phyloP scores from a whole-genome alignment of 176 grass and related monocot genomes.

The Lolium perenne region DNA sequence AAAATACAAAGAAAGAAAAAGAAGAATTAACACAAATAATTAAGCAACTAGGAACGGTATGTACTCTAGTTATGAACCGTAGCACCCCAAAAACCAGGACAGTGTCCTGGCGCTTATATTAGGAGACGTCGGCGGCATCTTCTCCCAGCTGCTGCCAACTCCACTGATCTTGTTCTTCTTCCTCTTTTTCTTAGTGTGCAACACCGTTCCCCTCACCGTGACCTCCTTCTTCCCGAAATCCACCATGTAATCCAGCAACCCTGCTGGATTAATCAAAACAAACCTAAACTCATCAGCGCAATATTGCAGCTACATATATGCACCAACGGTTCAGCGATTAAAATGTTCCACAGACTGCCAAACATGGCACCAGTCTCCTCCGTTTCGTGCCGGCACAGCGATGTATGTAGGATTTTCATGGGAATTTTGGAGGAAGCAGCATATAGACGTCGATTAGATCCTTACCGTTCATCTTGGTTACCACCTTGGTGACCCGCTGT shows the following conservation, averaged over 20 bases:
- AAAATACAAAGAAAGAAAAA: neutral
- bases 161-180: neutral
- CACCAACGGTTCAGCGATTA: neutral
- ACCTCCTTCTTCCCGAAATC: conserved; percentile 94
- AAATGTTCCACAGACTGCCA: neutral
- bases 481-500: conserved; percentile 74
- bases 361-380: neutral
- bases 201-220: conserved; percentile 64
- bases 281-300: neutral
- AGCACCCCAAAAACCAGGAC: conserved; percentile 60
- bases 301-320: neutral
- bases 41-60: conserved; percentile 12
- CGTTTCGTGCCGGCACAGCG: too few species aligned
- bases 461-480: conserved; percentile 98
- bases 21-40: conserved; percentile 8
- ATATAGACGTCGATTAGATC: neutral
- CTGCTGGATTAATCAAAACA: conserved; percentile 52
- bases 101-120: conserved; percentile 39
- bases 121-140: conserved; percentile 19
- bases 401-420: neutral
- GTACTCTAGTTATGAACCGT: conserved; percentile 40
- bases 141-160: conserved; percentile 17
- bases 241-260: conserved; percentile 96
- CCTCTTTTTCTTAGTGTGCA: conserved; percentile 49
- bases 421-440: neutral